Conservation (phyloP, 192 early-diverging fungal genomes). For the Mortierella antarctica region DNA sequence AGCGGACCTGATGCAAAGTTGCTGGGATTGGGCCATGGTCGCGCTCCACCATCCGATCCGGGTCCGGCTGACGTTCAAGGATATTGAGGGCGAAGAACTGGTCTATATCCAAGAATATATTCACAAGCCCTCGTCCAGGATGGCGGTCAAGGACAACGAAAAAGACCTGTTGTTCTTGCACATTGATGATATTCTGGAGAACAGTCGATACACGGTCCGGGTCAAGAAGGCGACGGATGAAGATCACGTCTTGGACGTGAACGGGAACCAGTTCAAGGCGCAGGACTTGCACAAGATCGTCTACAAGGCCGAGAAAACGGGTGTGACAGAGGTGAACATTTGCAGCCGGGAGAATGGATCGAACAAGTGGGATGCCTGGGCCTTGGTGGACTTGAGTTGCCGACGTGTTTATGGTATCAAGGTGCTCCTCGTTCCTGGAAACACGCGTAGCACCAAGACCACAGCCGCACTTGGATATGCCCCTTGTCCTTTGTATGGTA, state of each 20-base stretch:
- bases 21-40: constrained; percentile 58
- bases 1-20: constrained; percentile 32
- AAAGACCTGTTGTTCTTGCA: constrained; percentile 54
- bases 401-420: constrained; percentile 60
- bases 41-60: constrained; percentile 59
- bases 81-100: constrained; percentile 55
- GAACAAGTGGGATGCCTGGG: constrained; percentile 56
- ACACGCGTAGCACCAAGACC: constrained; percentile 1
- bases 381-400: constrained; percentile 56
- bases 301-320: constrained; percentile 46
- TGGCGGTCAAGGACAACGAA: constrained; percentile 24
- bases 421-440: constrained; percentile 32
- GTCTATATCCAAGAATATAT: constrained; percentile 57
- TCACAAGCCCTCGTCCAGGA: constrained; percentile 30
- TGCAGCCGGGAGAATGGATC: constrained; percentile 24
- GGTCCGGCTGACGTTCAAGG: constrained; percentile 50
- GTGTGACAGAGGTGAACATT: constrained; percentile 46
- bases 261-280: constrained; percentile 15
- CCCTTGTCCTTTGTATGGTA: constrained; percentile 52
- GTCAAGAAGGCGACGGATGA: constrained; percentile 17
- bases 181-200: constrained; percentile 48
- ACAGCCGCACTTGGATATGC: constrained; percentile 53
- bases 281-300: constrained; percentile 54
- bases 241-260: constrained; percentile 28
- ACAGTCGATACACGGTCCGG: constrained; percentile 19